A percentile compares a stretch with the other conserved stretches of the same genome.
These are phyloP conservation scores for Nemania diffusa DNA, from an alignment of 2,329 filamentous ascomycete species.

Conservation along the genomic window DNA sequence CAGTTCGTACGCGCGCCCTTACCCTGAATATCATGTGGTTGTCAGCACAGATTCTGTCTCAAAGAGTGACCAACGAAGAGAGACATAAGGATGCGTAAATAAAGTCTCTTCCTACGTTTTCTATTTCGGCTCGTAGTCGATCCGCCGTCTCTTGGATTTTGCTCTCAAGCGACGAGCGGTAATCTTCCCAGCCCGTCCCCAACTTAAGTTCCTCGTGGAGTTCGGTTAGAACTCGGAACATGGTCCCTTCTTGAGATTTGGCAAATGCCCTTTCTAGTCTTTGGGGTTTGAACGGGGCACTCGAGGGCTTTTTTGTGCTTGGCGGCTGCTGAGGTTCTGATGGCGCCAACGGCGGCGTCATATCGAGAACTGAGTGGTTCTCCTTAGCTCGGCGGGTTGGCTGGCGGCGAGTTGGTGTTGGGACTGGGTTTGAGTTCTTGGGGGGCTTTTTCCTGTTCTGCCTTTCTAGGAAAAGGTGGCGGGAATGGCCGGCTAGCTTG, in stretches of 20 bases:
- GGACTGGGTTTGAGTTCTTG: conserved; percentile 23
- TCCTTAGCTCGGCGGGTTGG: conserved; percentile 40
- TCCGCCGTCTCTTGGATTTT: conserved; percentile 9
- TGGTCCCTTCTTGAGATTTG: conserved; percentile 20
- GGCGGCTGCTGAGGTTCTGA: not conserved
- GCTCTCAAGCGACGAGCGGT: conserved; percentile 5
- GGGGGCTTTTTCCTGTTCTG: conserved; percentile 9
- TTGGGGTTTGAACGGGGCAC: conserved; percentile 22
- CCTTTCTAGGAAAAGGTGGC: conserved; percentile 22
- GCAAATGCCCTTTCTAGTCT: conserved; percentile 27
- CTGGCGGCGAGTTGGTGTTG: conserved; percentile 42
- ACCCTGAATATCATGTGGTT: not conserved
- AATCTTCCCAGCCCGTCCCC: conserved; percentile 23
- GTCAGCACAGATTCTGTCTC: not conserved
- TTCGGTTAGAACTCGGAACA: conserved; percentile 11
- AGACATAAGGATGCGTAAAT: not conserved
- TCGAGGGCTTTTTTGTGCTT: not conserved
- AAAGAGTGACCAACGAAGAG: not conserved
- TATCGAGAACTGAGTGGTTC: conserved; percentile 15
- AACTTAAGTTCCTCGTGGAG: conserved; percentile 22
- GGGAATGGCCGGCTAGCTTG: conserved; percentile 20
- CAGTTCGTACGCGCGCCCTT: not conserved
- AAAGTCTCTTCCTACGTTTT: conserved; percentile 7
- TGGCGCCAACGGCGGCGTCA: not conserved
- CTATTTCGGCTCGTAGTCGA: not conserved